Percentiles rank a stretch among this genome's conserved stretches.
Evolutionary conservation across 768 basidiomycete species (phyloP).

Genomic region (Russula earlei): DNA sequence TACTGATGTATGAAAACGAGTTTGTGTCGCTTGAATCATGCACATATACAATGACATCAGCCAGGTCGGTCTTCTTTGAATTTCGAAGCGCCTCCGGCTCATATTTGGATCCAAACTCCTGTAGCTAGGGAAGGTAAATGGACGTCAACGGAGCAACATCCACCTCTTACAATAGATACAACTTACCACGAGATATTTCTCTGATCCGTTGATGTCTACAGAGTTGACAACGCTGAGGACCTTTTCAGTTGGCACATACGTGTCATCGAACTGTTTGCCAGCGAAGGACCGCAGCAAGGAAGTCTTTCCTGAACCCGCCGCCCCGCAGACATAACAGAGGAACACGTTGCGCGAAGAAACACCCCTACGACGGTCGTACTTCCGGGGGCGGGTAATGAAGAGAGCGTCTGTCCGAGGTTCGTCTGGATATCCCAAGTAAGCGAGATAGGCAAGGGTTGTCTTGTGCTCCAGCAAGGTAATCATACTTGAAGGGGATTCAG

Average conservation of each 20-base stretch:
- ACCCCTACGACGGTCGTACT: conserved; percentile 76
- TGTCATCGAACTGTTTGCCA: conserved; percentile 62
- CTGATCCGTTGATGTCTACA: conserved; percentile 88
- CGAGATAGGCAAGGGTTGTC: conserved; percentile 87
- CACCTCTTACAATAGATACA: neutral
- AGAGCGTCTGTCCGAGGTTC: conserved; percentile 76
- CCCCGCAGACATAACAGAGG: conserved; percentile 87
- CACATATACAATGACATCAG: conserved; percentile 92
- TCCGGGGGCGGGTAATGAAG: conserved; percentile 75
- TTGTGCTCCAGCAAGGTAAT: conserved; percentile 92
- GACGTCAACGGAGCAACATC: neutral
- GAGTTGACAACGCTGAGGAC: conserved; percentile 89
- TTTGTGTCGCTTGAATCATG: conserved; percentile 98
- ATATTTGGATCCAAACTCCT: conserved; percentile 95
- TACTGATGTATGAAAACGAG: conserved; percentile 97
- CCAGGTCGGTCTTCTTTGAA: conserved; percentile 82
- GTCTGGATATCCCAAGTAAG: conserved; percentile 85
- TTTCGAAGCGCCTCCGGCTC: conserved; percentile 86
- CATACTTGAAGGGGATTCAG: conserved; percentile 50
- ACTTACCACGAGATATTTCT: conserved; percentile 94
- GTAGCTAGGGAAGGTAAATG: conserved; percentile 47
- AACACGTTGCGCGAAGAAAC: conserved; percentile 89
- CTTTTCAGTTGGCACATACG: conserved; percentile 84
- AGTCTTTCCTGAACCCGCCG: conserved; percentile 94
- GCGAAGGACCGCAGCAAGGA: conserved; percentile 77